Conservation (phyloP, 2,329 filamentous ascomycete genomes). For the Nectriaceae sp. region DNA sequence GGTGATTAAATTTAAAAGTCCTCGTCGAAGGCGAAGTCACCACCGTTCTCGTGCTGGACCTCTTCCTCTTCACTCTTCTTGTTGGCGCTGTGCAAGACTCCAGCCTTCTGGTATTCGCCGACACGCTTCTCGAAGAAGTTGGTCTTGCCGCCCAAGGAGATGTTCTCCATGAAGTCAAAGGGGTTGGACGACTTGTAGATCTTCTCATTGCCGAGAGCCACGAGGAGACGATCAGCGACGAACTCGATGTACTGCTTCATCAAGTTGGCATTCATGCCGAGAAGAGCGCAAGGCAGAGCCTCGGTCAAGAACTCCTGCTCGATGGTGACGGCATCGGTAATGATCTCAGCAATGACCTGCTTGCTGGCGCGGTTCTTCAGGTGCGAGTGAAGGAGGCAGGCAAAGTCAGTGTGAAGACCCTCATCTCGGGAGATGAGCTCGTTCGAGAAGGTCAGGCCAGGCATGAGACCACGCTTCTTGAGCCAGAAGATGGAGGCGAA, state of each 20-base stretch:
- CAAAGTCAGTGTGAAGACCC: slow-evolving; percentile 99
- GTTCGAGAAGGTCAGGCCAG: slow-evolving; percentile 98
- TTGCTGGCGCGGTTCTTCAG: slow-evolving; percentile 87
- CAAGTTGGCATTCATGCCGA: slow-evolving; percentile 95
- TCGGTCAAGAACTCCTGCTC: slow-evolving; percentile 99
- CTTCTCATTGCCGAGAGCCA: slow-evolving; percentile 93
- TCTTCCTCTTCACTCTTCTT: slow-evolving; percentile 65
- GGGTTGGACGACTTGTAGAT: slow-evolving; percentile 91
- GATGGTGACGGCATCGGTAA: slow-evolving; percentile 89
- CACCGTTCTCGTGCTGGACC: slow-evolving; percentile 60
- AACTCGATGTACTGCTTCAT: slow-evolving; percentile 99
- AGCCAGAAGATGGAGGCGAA: slow-evolving; percentile 99
- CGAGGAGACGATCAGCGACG: slow-evolving; percentile 90
- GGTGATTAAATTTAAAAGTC: slow-evolving; percentile 85
- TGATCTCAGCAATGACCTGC: slow-evolving; percentile 80
- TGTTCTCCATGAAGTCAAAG: slow-evolving; percentile 99
- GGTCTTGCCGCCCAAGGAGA: slow-evolving; percentile 97
- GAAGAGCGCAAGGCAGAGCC: slow-evolving; percentile 85
- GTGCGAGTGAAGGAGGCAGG: slow-evolving; percentile 96
- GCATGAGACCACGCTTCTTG: slow-evolving; percentile 99
- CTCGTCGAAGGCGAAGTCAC: slow-evolving; percentile 92
- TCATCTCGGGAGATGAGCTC: slow-evolving; percentile 99
- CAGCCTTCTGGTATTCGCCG: slow-evolving; percentile 98
- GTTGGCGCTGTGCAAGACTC: slow-evolving; percentile 91
- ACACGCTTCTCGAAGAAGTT: slow-evolving; percentile 99